Percentiles rank a stretch among this genome's conserved stretches.
Evolutionary conservation across 1,284 basidiomycete genomes (phyloP).

Genomic region (Rhodotorula glutinis): DNA sequence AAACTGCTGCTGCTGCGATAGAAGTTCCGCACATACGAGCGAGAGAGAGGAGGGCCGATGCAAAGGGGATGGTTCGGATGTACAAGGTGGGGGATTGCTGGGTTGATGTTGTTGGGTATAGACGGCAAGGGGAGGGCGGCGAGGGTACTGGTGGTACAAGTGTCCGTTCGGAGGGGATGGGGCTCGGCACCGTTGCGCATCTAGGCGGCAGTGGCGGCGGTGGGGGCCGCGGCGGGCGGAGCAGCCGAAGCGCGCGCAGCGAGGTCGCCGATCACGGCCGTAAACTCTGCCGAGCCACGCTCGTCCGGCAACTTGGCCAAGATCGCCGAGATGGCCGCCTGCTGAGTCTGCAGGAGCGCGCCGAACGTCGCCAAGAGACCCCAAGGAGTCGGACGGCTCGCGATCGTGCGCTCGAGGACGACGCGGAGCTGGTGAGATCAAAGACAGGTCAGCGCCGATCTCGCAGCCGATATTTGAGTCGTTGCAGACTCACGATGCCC

Average conservation of each 20-base stretch:
- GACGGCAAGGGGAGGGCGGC: neutral
- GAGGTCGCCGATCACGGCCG: slow-evolving; percentile 4
- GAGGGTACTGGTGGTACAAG: neutral
- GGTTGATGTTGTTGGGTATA: too few relatives aligned
- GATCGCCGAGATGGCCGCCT: slow-evolving; percentile 1
- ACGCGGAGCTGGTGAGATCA: slow-evolving; percentile 58
- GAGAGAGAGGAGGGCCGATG: too few relatives aligned
- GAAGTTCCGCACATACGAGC: too few relatives aligned
- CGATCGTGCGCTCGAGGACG: slow-evolving; percentile 87
- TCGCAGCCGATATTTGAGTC: too few relatives aligned
- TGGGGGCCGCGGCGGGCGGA: neutral
- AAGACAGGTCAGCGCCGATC: neutral
- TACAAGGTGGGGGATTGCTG: too few relatives aligned
- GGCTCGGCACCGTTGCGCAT: neutral
- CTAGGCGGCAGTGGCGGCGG: neutral
- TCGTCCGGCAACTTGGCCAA: slow-evolving; percentile 18
- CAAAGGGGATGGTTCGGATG: too few relatives aligned
- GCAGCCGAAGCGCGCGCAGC: neutral
- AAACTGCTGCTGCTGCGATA: too few relatives aligned
- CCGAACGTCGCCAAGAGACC: slow-evolving; percentile 90
- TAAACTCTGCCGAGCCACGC: slow-evolving; percentile 10
- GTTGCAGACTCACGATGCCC: slow-evolving; percentile 62
- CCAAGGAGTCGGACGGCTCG: slow-evolving; percentile 95
- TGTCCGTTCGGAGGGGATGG: too few relatives aligned
- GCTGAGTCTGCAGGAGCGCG: slow-evolving; percentile 57